These are phyloP conservation scores for Pascua sp. DNA, from an alignment of 1,284 basidiomycete species.

Conservation along the genomic window DNA sequence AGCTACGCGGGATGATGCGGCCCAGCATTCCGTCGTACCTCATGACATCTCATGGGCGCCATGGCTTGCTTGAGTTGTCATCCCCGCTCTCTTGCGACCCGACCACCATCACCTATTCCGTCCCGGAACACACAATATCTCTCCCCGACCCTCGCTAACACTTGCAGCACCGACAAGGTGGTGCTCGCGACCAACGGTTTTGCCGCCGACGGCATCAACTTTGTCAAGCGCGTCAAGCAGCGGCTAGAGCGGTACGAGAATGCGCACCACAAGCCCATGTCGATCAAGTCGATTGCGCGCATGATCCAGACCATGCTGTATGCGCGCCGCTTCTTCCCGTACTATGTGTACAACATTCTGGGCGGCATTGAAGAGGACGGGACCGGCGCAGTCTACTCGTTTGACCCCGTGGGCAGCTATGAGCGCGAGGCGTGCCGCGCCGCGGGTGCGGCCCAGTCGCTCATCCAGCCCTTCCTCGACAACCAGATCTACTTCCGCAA, in stretches of 20 bases:
- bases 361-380: constrained; percentile 92
- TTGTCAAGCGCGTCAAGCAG: constrained; percentile 91
- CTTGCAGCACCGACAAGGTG: constrained; percentile 76
- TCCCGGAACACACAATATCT: too few relatives aligned
- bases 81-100: too few relatives aligned
- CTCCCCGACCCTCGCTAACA: too few relatives aligned
- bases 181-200: constrained; percentile 92
- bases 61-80: too few relatives aligned
- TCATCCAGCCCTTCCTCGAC: constrained; percentile 93
- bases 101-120: too few relatives aligned
- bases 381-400: constrained; percentile 91
- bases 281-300: constrained; percentile 82
- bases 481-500: constrained; percentile 99
- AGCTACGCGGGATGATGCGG: too few relatives aligned
- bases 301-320: constrained; percentile 96
- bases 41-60: too few relatives aligned
- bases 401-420: constrained; percentile 93
- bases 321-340: constrained; percentile 89
- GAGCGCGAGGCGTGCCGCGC: constrained; percentile 92
- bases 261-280: constrained; percentile 90
- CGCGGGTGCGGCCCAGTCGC: constrained; percentile 81
- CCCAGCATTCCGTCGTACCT: too few relatives aligned
- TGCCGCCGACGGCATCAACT: constrained; percentile 90
- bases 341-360: constrained; percentile 92
- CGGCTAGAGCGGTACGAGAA: constrained; percentile 95